phyloP scores from a whole-genome alignment of 164 flowering plant genomes.

The Magnolia officinalis region DNA sequence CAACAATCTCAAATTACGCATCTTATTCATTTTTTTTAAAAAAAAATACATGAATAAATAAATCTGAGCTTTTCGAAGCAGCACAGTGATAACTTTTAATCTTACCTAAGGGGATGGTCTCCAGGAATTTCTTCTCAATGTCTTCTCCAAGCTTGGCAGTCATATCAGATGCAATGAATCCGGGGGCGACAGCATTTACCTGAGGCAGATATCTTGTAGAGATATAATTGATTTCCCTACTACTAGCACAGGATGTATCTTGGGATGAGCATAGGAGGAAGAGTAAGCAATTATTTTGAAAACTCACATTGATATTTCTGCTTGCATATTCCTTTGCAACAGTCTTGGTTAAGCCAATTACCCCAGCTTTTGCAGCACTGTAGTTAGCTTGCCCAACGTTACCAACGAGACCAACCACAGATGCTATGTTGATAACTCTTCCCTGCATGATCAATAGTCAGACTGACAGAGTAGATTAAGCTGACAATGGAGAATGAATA shows the following conservation, averaged over 20 bases:
- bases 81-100: not conserved
- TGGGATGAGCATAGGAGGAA: not conserved
- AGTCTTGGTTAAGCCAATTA: slow-evolving; percentile 85
- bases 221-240: not conserved
- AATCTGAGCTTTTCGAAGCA: not conserved
- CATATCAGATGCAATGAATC: slow-evolving; percentile 97
- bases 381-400: slow-evolving; percentile 94
- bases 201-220: slow-evolving; percentile 18
- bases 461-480: not conserved
- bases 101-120: slow-evolving; percentile 84
- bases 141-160: slow-evolving; percentile 85
- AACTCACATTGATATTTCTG: slow-evolving; percentile 77
- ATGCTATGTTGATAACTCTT: slow-evolving; percentile 82
- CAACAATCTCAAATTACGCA: not conserved
- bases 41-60: too few species aligned
- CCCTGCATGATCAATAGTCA: slow-evolving; percentile 47
- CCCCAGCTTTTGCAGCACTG: slow-evolving; percentile 99
- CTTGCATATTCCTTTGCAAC: slow-evolving; percentile 91
- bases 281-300: not conserved
- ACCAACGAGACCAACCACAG: slow-evolving; percentile 93
- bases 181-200: slow-evolving; percentile 98
- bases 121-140: slow-evolving; percentile 74
- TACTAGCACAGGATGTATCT: not conserved
- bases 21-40: too few species aligned
- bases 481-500: not conserved